A percentile compares a stretch with the other conserved stretches of the same genome.
phyloP scores from a whole-genome alignment of 805 yeast genomes.

The Lachancea lanzarotensis region DNA sequence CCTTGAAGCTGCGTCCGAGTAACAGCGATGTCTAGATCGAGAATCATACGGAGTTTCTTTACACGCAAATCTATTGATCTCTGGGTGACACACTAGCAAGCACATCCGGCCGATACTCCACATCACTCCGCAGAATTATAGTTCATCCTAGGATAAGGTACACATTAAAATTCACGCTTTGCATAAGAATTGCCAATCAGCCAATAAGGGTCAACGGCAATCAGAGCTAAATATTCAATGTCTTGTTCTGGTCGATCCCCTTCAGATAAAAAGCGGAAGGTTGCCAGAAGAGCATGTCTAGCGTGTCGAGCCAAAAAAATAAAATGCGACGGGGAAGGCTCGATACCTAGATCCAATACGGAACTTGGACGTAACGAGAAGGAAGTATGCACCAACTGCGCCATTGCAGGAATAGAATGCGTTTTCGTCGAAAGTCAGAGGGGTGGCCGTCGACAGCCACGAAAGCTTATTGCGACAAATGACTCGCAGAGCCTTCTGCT shows the following conservation, averaged over 20 bases:
- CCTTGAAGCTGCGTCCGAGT: neutral
- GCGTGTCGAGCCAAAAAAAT: conserved; percentile 59
- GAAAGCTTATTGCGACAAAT: conserved; percentile 7
- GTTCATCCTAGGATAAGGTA: neutral
- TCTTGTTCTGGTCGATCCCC: neutral
- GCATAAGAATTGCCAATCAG: too few relatives aligned
- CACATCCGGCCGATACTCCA: neutral
- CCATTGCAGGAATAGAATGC: conserved; percentile 40
- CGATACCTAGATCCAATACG: conserved; percentile 16
- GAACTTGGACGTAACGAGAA: conserved; percentile 21
- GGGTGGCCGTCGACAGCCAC: conserved; percentile 44
- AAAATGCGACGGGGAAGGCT: conserved; percentile 57
- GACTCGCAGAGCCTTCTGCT: neutral
- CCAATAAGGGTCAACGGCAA: too few relatives aligned
- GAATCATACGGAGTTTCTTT: too few relatives aligned
- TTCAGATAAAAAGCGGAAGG: conserved; percentile 22
- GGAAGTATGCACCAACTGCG: conserved; percentile 44
- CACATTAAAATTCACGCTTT: too few relatives aligned
- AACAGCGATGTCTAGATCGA: neutral
- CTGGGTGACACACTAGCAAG: too few relatives aligned
- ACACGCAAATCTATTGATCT: too few relatives aligned
- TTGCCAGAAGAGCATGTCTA: conserved; percentile 56
- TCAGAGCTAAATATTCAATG: neutral
- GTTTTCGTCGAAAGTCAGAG: conserved; percentile 50
- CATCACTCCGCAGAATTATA: neutral